These are phyloP conservation scores for Polysphondylium violaceum DNA, from an alignment of 78 protist genomes.

Conservation along the genomic window DNA sequence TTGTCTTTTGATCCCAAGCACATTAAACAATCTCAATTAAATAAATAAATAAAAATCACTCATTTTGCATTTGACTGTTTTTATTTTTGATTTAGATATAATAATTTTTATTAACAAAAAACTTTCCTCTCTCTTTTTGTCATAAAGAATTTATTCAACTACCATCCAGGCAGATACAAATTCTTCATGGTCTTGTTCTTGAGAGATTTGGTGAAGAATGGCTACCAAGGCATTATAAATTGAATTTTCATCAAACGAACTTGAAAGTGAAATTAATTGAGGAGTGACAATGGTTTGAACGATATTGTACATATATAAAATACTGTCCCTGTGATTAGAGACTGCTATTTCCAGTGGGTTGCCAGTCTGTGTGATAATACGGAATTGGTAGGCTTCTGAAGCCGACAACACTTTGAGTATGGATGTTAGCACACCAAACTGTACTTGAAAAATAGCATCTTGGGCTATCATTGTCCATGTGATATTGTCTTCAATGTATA, in stretches of 20 bases:
- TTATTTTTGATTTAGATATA: too few relatives aligned
- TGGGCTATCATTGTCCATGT: slow-evolving; percentile 46
- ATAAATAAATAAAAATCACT: too few relatives aligned
- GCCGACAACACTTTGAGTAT: slow-evolving; percentile 23
- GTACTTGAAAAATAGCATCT: slow-evolving; percentile 54
- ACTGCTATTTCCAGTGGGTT: slow-evolving; percentile 42
- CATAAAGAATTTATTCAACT: slow-evolving; percentile 2
- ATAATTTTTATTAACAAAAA: too few relatives aligned
- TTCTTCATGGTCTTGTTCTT: slow-evolving; percentile 23
- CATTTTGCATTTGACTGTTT: too few relatives aligned
- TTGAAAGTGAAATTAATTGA: slow-evolving; percentile 49
- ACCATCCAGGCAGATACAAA: slow-evolving; percentile 59
- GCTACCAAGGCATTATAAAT: slow-evolving; percentile 8
- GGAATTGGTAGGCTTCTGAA: slow-evolving; percentile 6
- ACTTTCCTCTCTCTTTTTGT: too few relatives aligned
- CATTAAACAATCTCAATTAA: too few relatives aligned
- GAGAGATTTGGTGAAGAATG: slow-evolving; percentile 13
- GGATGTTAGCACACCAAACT: slow-evolving; percentile 42
- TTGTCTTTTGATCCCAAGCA: too few relatives aligned
- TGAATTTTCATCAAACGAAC: slow-evolving; percentile 24
- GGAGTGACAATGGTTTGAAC: slow-evolving; percentile 39
- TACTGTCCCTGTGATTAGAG: slow-evolving; percentile 40
- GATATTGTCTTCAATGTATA: not conserved
- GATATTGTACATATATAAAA: slow-evolving; percentile 56
- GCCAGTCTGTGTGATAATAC: slow-evolving; percentile 34